Percentiles rank a stretch among this genome's conserved stretches.
phyloP scores from a whole-genome alignment of 2,329 filamentous ascomycete species.

The Aspergillus thermomutatus region DNA sequence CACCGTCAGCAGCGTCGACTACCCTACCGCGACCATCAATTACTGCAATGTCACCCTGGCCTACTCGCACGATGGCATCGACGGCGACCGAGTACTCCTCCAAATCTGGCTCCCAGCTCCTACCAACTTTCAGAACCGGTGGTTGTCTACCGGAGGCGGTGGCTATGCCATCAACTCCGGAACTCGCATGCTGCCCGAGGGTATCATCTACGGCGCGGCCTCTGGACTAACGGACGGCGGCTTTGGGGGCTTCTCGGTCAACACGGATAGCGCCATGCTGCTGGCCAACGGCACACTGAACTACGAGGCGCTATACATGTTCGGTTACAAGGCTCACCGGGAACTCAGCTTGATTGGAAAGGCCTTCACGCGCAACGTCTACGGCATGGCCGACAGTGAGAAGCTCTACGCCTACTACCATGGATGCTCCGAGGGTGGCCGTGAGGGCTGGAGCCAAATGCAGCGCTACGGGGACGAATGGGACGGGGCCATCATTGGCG shows the following conservation, averaged over 20 bases:
- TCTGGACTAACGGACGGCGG: background rate
- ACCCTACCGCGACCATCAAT: constrained; percentile 12
- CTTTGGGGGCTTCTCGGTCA: background rate
- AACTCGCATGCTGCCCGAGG: background rate
- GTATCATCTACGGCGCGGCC: no score
- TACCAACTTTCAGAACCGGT: constrained; percentile 45
- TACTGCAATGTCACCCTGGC: constrained; percentile 48
- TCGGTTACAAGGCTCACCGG: background rate
- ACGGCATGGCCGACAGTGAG: background rate
- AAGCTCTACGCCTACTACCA: constrained; percentile 43
- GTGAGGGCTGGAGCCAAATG: constrained; percentile 30
- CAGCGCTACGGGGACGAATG: constrained; percentile 47
- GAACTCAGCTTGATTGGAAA: background rate
- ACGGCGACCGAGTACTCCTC: constrained; percentile 33
- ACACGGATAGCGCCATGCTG: background rate
- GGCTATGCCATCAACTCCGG: constrained; percentile 44
- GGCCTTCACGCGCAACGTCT: background rate
- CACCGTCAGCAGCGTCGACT: background rate
- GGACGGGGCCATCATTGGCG: background rate
- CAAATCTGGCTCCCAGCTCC: constrained; percentile 45
- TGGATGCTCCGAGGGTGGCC: constrained; percentile 50
- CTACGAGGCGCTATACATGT: background rate
- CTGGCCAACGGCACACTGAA: background rate
- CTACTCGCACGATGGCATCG: constrained; percentile 44
- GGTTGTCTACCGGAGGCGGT: constrained; percentile 47